Percentiles rank a stretch among this genome's conserved stretches.
These are phyloP conservation scores for Metarhizium sp. DNA, from an alignment of 2,329 filamentous ascomycete genomes.

Conservation along the genomic window DNA sequence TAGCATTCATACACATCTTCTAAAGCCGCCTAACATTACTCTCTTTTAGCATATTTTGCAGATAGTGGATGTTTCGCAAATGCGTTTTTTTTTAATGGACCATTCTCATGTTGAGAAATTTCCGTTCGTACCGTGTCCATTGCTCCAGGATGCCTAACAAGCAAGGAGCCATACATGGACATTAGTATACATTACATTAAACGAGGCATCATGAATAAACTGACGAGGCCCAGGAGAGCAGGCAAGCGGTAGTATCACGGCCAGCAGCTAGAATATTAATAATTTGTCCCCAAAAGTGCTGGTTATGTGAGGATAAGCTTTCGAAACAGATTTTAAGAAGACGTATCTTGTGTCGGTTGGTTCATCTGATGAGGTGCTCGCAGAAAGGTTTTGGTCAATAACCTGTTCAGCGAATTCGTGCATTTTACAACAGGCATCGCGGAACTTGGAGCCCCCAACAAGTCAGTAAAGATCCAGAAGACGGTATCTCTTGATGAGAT, in stretches of 20 bases:
- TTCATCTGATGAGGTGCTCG: not conserved
- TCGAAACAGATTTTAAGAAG: not conserved
- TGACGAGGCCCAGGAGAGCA: not conserved
- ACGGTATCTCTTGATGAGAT: not conserved
- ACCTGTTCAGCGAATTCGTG: not conserved
- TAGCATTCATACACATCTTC: not conserved
- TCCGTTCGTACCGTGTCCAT: not conserved
- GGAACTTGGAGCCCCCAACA: not conserved
- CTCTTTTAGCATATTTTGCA: not conserved
- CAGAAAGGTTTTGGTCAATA: not conserved
- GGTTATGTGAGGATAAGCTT: not conserved
- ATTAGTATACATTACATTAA: not conserved
- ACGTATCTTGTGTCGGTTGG: not conserved
- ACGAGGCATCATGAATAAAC: not conserved
- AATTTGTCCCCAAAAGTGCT: not conserved
- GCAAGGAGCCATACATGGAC: not conserved
- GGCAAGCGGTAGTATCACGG: not conserved
- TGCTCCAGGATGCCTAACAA: not conserved
- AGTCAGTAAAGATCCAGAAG: not conserved
- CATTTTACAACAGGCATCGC: not conserved
- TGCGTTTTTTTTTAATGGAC: not conserved
- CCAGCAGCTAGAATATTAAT: not conserved
- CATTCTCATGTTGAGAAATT: not conserved
- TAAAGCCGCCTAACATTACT: not conserved
- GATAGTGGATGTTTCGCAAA: not conserved